Conservation (phyloP, 2,329 filamentous ascomycete genomes). For the Cladosporium phlei region DNA sequence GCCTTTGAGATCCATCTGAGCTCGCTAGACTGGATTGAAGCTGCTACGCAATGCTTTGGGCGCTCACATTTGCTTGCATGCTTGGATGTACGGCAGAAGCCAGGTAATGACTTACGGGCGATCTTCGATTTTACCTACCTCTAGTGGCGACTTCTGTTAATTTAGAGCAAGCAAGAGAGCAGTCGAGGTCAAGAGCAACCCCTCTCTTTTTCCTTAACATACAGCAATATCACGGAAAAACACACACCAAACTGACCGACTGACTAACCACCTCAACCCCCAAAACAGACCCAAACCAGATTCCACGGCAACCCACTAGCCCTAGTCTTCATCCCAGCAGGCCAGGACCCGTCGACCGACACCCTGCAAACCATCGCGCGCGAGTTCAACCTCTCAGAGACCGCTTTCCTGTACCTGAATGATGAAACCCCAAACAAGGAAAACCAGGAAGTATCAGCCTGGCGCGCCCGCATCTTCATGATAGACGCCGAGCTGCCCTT, state of each 20-base stretch:
- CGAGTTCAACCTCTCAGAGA: constrained; percentile 57
- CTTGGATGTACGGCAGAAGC: too few relatives aligned
- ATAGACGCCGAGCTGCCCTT: constrained; percentile 50
- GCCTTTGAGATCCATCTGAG: too few relatives aligned
- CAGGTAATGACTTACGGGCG: too few relatives aligned
- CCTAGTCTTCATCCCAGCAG: constrained; percentile 46
- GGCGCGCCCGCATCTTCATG: constrained; percentile 53
- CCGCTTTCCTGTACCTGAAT: constrained; percentile 48
- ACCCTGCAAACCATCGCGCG: constrained; percentile 51
- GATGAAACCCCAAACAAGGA: constrained; percentile 9
- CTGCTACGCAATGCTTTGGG: too few relatives aligned
- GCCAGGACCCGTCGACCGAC: constrained; percentile 36
- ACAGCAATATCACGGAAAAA: background rate
- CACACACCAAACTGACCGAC: background rate
- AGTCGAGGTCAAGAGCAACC: too few relatives aligned
- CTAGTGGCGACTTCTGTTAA: too few relatives aligned
- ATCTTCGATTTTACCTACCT: too few relatives aligned
- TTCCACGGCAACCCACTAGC: constrained; percentile 53
- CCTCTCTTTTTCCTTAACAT: background rate
- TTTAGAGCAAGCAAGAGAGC: too few relatives aligned
- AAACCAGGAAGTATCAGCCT: constrained; percentile 25
- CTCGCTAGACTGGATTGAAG: too few relatives aligned
- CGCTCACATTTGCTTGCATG: too few relatives aligned
- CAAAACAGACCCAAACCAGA: constrained; percentile 30
- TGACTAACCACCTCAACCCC: too few relatives aligned